Evolutionary conservation across 2,329 filamentous ascomycete genomes (phyloP).

Genomic region (Botrytis fabae): DNA sequence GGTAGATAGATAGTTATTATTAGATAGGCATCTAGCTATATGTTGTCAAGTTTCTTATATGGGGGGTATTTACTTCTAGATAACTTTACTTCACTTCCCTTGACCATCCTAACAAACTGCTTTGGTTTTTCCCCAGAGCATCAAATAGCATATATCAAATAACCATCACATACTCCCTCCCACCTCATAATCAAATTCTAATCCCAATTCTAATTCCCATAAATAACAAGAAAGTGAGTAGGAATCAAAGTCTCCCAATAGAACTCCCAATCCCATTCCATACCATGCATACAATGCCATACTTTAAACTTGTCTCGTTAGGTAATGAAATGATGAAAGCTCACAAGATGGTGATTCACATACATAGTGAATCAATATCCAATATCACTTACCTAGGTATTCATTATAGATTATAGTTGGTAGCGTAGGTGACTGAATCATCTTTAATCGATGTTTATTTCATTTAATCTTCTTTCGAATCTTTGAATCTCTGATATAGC

Average conservation of each 20-base stretch:
- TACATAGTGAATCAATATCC: background rate
- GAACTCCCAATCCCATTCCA: background rate
- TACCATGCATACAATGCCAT: too few relatives aligned
- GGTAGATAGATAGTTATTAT: too few relatives aligned
- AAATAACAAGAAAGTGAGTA: background rate
- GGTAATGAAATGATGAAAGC: background rate
- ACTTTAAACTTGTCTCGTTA: background rate
- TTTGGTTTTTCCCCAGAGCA: too few relatives aligned
- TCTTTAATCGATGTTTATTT: background rate
- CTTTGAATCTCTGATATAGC: background rate
- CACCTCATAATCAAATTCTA: background rate
- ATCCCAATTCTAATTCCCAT: too few relatives aligned
- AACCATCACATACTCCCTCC: background rate
- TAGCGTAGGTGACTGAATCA: background rate
- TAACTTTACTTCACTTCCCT: too few relatives aligned
- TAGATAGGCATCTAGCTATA: accelerated
- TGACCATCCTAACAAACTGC: too few relatives aligned
- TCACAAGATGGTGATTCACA: background rate
- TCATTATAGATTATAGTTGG: background rate
- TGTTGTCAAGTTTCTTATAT: background rate
- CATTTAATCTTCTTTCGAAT: too few relatives aligned
- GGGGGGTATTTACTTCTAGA: too few relatives aligned
- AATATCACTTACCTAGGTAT: background rate
- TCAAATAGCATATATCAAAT: too few relatives aligned
- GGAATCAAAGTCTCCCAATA: background rate